phyloP scores from a whole-genome alignment of 2,329 filamentous ascomycete genomes.

The Alternaria burnsii region DNA sequence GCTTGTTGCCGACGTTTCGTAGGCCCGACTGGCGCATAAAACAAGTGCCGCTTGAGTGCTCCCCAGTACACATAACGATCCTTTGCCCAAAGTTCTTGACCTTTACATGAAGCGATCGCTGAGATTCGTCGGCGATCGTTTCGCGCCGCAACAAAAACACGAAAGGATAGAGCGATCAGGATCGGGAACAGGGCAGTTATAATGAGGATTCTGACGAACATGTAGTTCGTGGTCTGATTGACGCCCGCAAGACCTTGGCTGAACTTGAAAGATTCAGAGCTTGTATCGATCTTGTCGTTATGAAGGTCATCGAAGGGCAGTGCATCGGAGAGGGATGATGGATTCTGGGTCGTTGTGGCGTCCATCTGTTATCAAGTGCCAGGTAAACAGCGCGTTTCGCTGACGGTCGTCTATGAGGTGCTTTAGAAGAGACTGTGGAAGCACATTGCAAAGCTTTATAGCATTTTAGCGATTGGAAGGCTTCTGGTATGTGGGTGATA shows the following conservation, averaged over 20 bases:
- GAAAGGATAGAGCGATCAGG: slow-evolving; percentile 14
- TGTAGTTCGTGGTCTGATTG: slow-evolving; percentile 54
- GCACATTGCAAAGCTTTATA: slow-evolving; percentile 1
- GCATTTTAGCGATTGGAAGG: neutral
- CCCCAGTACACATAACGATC: slow-evolving; percentile 25
- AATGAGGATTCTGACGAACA: slow-evolving; percentile 36
- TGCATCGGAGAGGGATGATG: neutral
- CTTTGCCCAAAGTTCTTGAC: slow-evolving; percentile 24
- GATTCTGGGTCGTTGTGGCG: neutral
- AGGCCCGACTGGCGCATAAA: slow-evolving; percentile 52
- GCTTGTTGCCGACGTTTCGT: slow-evolving; percentile 53
- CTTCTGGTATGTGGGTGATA: neutral
- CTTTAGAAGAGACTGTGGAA: neutral
- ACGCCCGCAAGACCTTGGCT: slow-evolving; percentile 56
- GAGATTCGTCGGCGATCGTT: slow-evolving; percentile 22
- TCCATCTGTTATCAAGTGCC: neutral
- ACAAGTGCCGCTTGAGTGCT: slow-evolving; percentile 50
- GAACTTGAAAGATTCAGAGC: slow-evolving; percentile 38
- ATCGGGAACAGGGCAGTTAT: slow-evolving; percentile 18
- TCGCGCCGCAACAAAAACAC: slow-evolving; percentile 6
- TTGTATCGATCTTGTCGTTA: slow-evolving; percentile 12
- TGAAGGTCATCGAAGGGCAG: slow-evolving; percentile 16
- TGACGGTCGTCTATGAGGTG: neutral
- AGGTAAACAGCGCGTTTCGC: neutral
- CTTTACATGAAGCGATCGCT: slow-evolving; percentile 12